A percentile compares a stretch with the other conserved stretches of the same genome.
Evolutionary conservation across 257 asterid genomes (phyloP).

Genomic region (Striga asiatica): DNA sequence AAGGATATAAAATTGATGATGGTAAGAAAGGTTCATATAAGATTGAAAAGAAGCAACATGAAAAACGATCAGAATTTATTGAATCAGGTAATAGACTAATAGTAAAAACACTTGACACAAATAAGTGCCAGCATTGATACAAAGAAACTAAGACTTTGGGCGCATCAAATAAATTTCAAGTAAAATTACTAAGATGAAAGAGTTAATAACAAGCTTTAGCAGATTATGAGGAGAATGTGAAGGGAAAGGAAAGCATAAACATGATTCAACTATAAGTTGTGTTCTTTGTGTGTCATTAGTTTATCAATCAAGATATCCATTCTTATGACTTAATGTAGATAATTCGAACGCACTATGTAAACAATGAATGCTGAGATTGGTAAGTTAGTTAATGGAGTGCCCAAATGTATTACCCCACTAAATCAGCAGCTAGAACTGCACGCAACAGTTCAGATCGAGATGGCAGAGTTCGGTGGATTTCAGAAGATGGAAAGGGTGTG

Average conservation of each 20-base stretch:
- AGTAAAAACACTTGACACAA: no score
- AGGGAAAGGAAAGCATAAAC: conserved; percentile 3
- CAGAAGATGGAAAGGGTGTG: conserved; percentile 95
- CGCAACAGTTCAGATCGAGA: no score
- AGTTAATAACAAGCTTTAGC: neutral
- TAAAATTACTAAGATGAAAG: conserved; percentile 2
- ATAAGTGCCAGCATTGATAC: neutral
- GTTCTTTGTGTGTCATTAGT: neutral
- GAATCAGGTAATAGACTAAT: no score
- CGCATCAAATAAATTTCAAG: conserved; percentile 5
- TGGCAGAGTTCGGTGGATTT: conserved; percentile 17
- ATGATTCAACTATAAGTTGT: neutral
- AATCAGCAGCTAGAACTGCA: no score
- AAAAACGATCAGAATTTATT: neutral
- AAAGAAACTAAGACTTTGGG: neutral
- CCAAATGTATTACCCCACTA: conserved; percentile 24
- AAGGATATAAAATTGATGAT: conserved; percentile 18
- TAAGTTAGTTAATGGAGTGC: neutral
- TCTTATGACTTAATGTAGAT: neutral
- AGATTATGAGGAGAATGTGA: conserved; percentile 4
- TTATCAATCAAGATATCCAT: neutral
- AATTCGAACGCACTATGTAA: neutral
- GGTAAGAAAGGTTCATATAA: conserved; percentile 15
- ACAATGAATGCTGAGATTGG: neutral
- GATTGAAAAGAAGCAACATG: neutral